Evolutionary conservation across 169 alveolate species (phyloP).

Genomic region (Cryptosporidium bovis): DNA sequence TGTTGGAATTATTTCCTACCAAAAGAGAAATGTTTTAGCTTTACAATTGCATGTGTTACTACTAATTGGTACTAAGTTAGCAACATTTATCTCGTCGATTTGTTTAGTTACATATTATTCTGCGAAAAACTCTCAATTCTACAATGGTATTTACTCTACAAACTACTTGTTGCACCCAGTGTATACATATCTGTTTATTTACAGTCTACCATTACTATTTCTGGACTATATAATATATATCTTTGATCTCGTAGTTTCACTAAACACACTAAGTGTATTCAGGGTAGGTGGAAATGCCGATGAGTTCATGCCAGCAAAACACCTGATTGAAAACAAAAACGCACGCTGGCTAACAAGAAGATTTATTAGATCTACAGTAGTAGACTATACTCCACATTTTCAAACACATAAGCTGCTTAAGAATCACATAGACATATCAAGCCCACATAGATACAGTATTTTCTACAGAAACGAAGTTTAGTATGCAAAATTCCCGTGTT

Average conservation of each 20-base stretch:
- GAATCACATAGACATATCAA: background rate
- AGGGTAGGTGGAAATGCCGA: constrained; percentile 21
- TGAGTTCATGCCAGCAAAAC: background rate
- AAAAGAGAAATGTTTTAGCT: constrained; percentile 5
- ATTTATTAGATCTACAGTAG: constrained; percentile 4
- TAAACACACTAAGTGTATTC: constrained; percentile 14
- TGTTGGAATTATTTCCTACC: background rate
- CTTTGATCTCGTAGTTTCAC: constrained; percentile 1
- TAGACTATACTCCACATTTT: constrained; percentile 5
- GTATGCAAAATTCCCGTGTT: too few relatives aligned
- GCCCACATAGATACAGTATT: constrained; percentile 1
- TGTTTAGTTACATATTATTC: background rate
- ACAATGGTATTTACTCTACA: background rate
- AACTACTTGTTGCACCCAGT: constrained; percentile 8
- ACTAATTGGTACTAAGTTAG: constrained; percentile 1
- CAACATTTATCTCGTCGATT: background rate
- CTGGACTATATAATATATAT: background rate
- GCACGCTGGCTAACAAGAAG: constrained; percentile 15
- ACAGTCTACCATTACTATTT: background rate
- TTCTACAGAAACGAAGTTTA: background rate
- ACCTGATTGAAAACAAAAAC: background rate
- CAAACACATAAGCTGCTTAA: constrained; percentile 8
- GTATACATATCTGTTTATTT: background rate
- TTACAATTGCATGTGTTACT: background rate
- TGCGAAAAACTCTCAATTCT: constrained; percentile 1